Percentiles rank a stretch among this genome's conserved stretches.
These are phyloP conservation scores for Liriodendron chinense DNA, from an alignment of 164 flowering plant genomes.

Conservation along the genomic window DNA sequence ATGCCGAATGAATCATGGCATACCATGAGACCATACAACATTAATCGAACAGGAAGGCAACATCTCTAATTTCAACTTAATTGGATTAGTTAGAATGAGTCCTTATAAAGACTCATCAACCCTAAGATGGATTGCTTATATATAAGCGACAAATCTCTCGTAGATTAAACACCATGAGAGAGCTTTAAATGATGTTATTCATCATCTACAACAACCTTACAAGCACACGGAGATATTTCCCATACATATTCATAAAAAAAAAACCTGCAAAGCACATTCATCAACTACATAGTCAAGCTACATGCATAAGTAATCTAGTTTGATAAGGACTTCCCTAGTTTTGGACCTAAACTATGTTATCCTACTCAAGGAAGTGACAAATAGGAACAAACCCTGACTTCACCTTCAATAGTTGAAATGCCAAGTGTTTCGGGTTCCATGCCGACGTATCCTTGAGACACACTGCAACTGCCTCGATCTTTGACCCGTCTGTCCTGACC, in stretches of 20 bases:
- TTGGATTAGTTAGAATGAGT: too few relatives aligned
- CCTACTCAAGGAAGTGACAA: constrained; percentile 37
- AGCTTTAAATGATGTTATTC: background rate
- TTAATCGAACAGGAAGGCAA: too few relatives aligned
- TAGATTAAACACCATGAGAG: background rate
- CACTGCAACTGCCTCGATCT: constrained; percentile 25
- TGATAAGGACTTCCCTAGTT: background rate
- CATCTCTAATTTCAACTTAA: too few relatives aligned
- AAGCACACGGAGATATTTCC: background rate
- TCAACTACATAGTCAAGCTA: background rate
- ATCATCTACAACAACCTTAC: background rate
- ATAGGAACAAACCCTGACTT: constrained; percentile 38
- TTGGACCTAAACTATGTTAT: constrained; percentile 27
- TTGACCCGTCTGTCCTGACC: constrained; percentile 29
- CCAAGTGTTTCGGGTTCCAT: constrained; percentile 37
- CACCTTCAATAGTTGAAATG: constrained; percentile 36
- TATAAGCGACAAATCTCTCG: too few relatives aligned
- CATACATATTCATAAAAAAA: background rate
- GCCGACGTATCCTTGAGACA: constrained; percentile 32
- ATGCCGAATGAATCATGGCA: too few relatives aligned
- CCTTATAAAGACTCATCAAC: too few relatives aligned
- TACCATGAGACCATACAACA: too few relatives aligned
- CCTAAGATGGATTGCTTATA: too few relatives aligned
- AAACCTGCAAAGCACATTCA: background rate
- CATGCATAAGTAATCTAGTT: background rate